phyloP scores from a whole-genome alignment of 352 stramenopile genomes.

The Globisporangium viniferum region DNA sequence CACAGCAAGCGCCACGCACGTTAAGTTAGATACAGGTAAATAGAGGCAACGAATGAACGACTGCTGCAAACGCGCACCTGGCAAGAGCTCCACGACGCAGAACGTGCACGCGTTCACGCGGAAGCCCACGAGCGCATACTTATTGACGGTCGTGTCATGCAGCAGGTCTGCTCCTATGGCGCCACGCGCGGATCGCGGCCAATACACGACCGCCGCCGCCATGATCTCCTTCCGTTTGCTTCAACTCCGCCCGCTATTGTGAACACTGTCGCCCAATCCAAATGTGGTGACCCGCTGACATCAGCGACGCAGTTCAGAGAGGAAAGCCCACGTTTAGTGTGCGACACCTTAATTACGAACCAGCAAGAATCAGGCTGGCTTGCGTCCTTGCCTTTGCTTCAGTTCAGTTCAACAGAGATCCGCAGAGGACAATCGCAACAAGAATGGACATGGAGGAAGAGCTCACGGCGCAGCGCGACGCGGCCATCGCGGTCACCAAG shows the following conservation, averaged over 20 bases:
- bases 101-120: conserved; percentile 17
- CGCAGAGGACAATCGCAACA: neutral
- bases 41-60: neutral
- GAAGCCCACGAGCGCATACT: conserved; percentile 17
- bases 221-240: neutral
- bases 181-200: conserved; percentile 26
- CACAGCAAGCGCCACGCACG: neutral
- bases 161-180: neutral
- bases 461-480: conserved; percentile 68
- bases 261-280: neutral
- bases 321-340: neutral
- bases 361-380: neutral
- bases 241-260: neutral
- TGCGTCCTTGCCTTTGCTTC: neutral
- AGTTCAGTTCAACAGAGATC: neutral
- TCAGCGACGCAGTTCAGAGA: conserved; percentile 7
- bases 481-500: conserved; percentile 70
- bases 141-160: neutral
- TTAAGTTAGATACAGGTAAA: neutral
- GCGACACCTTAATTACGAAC: neutral
- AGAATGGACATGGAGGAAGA: conserved; percentile 63
- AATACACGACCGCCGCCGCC: conserved; percentile 36
- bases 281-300: conserved; percentile 12
- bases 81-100: conserved; percentile 30
- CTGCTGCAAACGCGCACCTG: conserved; percentile 5